These are phyloP conservation scores for Rostrohypoxylon terebratum DNA, from an alignment of 495 filamentous ascomycete species.

Conservation along the genomic window DNA sequence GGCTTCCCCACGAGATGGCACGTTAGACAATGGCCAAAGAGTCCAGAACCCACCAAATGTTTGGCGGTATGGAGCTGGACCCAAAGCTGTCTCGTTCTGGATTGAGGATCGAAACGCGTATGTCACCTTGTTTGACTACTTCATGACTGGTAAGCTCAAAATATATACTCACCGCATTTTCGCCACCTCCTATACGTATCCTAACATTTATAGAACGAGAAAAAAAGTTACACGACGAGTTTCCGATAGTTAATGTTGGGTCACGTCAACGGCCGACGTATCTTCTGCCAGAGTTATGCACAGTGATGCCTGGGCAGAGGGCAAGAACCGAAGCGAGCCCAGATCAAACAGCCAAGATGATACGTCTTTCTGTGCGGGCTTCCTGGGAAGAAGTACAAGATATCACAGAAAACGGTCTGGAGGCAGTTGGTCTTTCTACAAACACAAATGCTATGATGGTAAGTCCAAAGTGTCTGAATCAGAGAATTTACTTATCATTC, in stretches of 20 bases:
- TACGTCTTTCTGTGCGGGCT: conserved; percentile 67
- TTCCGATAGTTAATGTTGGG: conserved; percentile 75
- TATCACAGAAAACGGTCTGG: conserved; percentile 51
- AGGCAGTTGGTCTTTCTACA: background rate
- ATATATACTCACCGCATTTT: background rate
- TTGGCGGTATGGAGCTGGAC: background rate
- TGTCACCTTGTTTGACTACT: conserved; percentile 65
- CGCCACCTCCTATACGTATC: background rate
- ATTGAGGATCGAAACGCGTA: conserved; percentile 40
- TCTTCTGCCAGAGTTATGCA: conserved; percentile 70
- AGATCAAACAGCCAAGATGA: conserved; percentile 61
- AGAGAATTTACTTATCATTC: background rate
- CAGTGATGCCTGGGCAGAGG: conserved; percentile 69
- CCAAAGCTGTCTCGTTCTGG: conserved; percentile 8
- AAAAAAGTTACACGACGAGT: conserved; percentile 2
- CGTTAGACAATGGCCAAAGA: background rate
- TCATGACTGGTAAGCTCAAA: conserved; percentile 42
- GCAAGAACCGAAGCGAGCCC: conserved; percentile 62
- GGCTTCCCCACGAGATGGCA: conserved; percentile 1
- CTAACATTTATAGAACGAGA: conserved; percentile 14
- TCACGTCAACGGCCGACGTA: conserved; percentile 65
- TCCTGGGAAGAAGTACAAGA: conserved; percentile 68
- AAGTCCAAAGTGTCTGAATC: background rate
- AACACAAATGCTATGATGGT: background rate
- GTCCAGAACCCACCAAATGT: background rate